A percentile compares a stretch with the other conserved stretches of the same genome.
These are phyloP conservation scores for Proliferodiscus dingleyae DNA, from an alignment of 2,329 filamentous ascomycete genomes.

Conservation along the genomic window DNA sequence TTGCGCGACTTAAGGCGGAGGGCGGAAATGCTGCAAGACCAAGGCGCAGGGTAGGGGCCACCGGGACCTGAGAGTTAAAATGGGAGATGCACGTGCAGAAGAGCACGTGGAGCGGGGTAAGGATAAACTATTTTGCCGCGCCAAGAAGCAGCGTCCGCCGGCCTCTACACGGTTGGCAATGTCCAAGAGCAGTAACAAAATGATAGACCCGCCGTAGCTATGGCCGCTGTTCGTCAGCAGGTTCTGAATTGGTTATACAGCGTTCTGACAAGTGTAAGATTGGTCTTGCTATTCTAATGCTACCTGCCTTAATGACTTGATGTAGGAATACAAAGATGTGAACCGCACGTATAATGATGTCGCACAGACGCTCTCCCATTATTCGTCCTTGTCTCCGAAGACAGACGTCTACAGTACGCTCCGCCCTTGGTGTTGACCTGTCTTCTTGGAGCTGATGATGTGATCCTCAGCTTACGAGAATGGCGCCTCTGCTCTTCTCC, in stretches of 20 bases:
- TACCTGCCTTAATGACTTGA: slow-evolving; percentile 10
- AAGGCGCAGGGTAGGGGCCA: too few relatives aligned
- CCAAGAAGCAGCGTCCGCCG: slow-evolving; percentile 9
- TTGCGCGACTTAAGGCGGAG: not conserved
- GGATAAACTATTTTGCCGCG: not conserved
- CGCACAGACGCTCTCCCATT: slow-evolving; percentile 73
- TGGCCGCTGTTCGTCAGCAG: slow-evolving; percentile 72
- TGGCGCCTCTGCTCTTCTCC: slow-evolving; percentile 77
- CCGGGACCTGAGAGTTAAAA: too few relatives aligned
- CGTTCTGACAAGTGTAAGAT: slow-evolving; percentile 68
- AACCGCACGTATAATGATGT: slow-evolving; percentile 91
- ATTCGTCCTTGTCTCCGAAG: slow-evolving; percentile 73
- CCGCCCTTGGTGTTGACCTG: not conserved
- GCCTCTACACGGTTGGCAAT: slow-evolving; percentile 17
- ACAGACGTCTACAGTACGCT: slow-evolving; percentile 90
- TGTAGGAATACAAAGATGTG: slow-evolving; percentile 86
- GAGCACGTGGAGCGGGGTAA: too few relatives aligned
- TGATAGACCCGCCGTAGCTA: slow-evolving; percentile 19
- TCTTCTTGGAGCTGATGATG: slow-evolving; percentile 26
- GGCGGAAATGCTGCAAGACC: not conserved
- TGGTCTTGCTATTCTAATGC: not conserved
- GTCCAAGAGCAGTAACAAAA: slow-evolving; percentile 16
- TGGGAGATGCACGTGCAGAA: too few relatives aligned
- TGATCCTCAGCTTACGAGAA: slow-evolving; percentile 70
- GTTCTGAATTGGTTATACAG: slow-evolving; percentile 95